A percentile compares a stretch with the other conserved stretches of the same genome.
Conservation (phyloP, 345 rosid species). For the Angophora floribunda region DNA sequence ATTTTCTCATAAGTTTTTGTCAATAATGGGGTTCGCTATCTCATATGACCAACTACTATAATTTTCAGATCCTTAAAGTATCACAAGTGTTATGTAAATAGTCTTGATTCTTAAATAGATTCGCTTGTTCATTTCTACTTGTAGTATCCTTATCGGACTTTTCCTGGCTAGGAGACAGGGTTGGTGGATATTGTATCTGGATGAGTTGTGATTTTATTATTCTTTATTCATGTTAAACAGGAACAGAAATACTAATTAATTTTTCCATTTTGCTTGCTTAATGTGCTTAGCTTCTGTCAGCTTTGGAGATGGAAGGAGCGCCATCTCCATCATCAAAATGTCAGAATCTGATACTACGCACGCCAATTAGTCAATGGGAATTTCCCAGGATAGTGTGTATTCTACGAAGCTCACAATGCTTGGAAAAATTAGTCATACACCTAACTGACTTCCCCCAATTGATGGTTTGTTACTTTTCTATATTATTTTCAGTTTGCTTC, state of each 20-base stretch:
- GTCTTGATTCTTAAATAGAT: not conserved
- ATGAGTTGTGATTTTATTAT: too few relatives aligned
- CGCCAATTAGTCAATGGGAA: not conserved
- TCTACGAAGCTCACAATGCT: not conserved
- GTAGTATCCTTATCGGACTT: not conserved
- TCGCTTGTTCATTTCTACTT: not conserved
- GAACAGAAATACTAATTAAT: not conserved
- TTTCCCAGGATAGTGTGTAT: not conserved
- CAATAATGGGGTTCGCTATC: not conserved
- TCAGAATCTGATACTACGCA: not conserved
- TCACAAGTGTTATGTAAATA: not conserved
- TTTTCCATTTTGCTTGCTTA: not conserved
- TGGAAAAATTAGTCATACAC: not conserved
- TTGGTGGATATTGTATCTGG: not conserved
- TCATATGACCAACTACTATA: not conserved
- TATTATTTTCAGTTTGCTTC: too few relatives aligned
- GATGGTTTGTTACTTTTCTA: too few relatives aligned
- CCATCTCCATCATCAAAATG: not conserved
- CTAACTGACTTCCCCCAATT: not conserved
- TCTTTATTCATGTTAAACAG: not conserved
- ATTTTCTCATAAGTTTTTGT: not conserved
- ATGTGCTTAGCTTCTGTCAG: not conserved
- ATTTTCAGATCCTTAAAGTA: not conserved
- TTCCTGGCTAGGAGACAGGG: not conserved
- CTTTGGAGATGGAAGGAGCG: not conserved